These are phyloP conservation scores for Priceomyces castillae DNA, from an alignment of 805 yeast genomes.

Conservation along the genomic window DNA sequence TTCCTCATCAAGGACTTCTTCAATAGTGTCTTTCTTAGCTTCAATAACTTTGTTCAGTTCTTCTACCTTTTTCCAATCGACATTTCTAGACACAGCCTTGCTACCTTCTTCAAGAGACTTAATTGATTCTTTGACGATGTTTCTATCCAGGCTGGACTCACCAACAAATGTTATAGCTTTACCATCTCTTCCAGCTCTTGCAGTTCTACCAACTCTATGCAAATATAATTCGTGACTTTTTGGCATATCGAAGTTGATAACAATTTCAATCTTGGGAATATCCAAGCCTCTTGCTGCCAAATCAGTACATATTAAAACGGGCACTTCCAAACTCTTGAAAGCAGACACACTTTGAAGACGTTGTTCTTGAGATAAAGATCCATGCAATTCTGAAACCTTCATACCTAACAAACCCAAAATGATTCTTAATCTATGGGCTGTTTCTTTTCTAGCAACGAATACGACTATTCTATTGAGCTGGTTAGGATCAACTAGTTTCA, in stretches of 20 bases:
- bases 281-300: conserved; percentile 98
- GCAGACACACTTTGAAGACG: conserved; percentile 80
- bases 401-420: conserved; percentile 70
- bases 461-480: conserved; percentile 77
- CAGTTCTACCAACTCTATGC: conserved; percentile 99
- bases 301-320: conserved; percentile 92
- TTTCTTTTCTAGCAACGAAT: conserved; percentile 87
- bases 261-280: conserved; percentile 96
- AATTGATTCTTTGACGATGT: conserved; percentile 87
- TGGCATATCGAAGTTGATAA: conserved; percentile 95
- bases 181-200: conserved; percentile 98
- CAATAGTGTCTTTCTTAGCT: conserved; percentile 55
- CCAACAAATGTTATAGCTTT: conserved; percentile 91
- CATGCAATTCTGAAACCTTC: conserved; percentile 78
- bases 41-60: conserved; percentile 60
- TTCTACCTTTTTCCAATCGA: conserved; percentile 87
- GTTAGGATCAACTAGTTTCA: conserved; percentile 62
- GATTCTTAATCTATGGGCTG: conserved; percentile 83
- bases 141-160: conserved; percentile 81
- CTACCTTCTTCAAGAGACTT: conserved; percentile 45
- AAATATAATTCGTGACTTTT: conserved; percentile 85
- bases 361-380: conserved; percentile 86
- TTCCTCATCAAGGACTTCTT: conserved; percentile 84
- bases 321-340: conserved; percentile 79
- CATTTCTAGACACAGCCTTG: conserved; percentile 81